phyloP scores from a whole-genome alignment of 2,329 filamentous ascomycete genomes.

The Scedosporium boydii region DNA sequence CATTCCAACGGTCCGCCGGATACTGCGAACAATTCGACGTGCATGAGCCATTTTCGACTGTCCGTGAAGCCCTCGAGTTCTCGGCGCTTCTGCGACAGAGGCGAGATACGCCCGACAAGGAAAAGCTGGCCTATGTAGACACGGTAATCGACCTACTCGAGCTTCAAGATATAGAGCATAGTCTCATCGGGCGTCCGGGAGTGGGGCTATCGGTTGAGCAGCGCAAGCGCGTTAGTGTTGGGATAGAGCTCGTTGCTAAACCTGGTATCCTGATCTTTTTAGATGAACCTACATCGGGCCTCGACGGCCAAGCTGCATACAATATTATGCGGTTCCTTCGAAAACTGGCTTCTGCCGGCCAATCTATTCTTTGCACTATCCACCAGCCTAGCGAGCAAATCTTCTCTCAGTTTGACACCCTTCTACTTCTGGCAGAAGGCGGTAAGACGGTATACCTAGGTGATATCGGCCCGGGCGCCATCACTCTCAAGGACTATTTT shows the following conservation, averaged over 20 bases:
- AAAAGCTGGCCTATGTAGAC: constrained; percentile 69
- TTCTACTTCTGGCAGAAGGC: constrained; percentile 54
- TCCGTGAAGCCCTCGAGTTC: constrained; percentile 67
- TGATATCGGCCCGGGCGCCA: constrained; percentile 48
- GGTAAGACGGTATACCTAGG: constrained; percentile 61
- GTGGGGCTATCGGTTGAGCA: constrained; percentile 42
- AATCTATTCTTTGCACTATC: constrained; percentile 60
- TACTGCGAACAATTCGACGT: constrained; percentile 78
- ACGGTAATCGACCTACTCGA: constrained; percentile 61
- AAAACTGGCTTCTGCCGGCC: constrained; percentile 56
- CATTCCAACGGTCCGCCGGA: constrained; percentile 70
- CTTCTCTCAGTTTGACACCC: constrained; percentile 57
- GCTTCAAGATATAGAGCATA: constrained; percentile 36
- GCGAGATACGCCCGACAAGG: constrained; percentile 48
- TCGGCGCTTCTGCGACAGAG: constrained; percentile 66
- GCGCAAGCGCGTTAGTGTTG: constrained; percentile 48
- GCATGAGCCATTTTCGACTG: constrained; percentile 63
- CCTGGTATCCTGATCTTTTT: constrained; percentile 51
- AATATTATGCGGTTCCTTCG: constrained; percentile 56
- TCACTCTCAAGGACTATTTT: constrained; percentile 53
- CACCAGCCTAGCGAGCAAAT: constrained; percentile 60
- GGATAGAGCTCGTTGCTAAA: constrained; percentile 52
- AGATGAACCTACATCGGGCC: constrained; percentile 53
- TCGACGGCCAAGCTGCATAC: constrained; percentile 61
- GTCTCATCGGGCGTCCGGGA: constrained; percentile 40